Evolutionary conservation across 371 early-diverging fungal species (phyloP).

Genomic region (Umbelopsis sp.): DNA sequence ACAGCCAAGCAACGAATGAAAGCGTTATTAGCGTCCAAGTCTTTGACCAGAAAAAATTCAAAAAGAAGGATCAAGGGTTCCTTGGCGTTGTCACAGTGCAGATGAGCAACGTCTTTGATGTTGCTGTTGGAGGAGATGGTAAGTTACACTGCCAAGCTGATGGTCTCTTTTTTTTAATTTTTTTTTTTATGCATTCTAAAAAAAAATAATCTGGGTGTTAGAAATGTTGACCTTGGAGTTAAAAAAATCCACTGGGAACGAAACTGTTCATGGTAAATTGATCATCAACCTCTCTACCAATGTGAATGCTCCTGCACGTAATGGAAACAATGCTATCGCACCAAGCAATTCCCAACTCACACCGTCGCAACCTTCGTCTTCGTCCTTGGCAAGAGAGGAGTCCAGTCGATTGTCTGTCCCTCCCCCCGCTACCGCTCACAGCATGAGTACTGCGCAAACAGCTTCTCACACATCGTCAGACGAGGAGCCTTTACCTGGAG

Average conservation of each 20-base stretch:
- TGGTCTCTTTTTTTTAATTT: too few relatives aligned
- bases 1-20: slow-evolving; percentile 58
- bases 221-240: slow-evolving; percentile 79
- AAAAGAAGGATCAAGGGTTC: slow-evolving; percentile 85
- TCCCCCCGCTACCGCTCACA: background rate
- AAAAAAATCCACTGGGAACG: slow-evolving; percentile 70
- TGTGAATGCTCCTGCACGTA: slow-evolving; percentile 22
- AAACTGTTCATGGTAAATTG: slow-evolving; percentile 76
- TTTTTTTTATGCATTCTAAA: too few relatives aligned
- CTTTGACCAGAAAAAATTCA: slow-evolving; percentile 90
- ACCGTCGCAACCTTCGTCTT: slow-evolving; percentile 10
- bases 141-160: slow-evolving; percentile 17
- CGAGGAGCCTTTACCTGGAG: slow-evolving; percentile 67
- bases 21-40: slow-evolving; percentile 83
- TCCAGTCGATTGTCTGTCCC: slow-evolving; percentile 1
- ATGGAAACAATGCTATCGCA: slow-evolving; percentile 1
- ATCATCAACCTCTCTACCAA: slow-evolving; percentile 60
- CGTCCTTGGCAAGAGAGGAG: background rate
- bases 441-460: slow-evolving; percentile 11
- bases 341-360: slow-evolving; percentile 29
- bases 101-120: slow-evolving; percentile 73
- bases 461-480: slow-evolving; percentile 39
- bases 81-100: slow-evolving; percentile 84
- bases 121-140: slow-evolving; percentile 60
- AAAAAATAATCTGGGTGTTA: slow-evolving; percentile 23